These are phyloP conservation scores for Bullera alba DNA, from an alignment of 768 basidiomycete species.

Conservation along the genomic window DNA sequence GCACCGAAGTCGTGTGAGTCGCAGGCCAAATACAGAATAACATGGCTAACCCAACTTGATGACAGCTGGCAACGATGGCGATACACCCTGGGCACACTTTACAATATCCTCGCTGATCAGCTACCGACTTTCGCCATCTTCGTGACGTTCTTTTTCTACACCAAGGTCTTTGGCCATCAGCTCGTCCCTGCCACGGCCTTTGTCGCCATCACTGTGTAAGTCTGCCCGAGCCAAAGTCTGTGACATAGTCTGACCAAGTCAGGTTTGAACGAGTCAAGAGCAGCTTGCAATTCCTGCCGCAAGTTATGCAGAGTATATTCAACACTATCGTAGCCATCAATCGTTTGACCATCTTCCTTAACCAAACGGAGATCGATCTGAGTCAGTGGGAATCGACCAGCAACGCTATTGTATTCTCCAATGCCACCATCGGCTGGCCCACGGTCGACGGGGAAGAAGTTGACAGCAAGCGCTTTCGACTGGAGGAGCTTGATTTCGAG, in stretches of 20 bases:
- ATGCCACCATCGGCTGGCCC: constrained; percentile 36
- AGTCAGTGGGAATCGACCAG: background rate
- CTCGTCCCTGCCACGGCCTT: constrained; percentile 40
- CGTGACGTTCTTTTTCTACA: constrained; percentile 35
- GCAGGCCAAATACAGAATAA: background rate
- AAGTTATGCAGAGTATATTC: constrained; percentile 15
- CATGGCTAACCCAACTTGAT: background rate
- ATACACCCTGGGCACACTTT: constrained; percentile 37
- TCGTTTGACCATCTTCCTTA: constrained; percentile 28
- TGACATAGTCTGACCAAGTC: background rate
- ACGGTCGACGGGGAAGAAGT: constrained; percentile 1
- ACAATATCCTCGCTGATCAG: constrained; percentile 37
- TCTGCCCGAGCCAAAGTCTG: background rate
- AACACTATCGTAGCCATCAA: constrained; percentile 27
- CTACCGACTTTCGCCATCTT: constrained; percentile 25
- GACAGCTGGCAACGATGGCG: constrained; percentile 35
- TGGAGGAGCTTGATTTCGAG: constrained; percentile 22
- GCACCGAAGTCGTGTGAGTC: constrained; percentile 31
- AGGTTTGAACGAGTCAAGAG: constrained; percentile 32
- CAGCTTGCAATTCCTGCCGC: constrained; percentile 16
- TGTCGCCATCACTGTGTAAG: constrained; percentile 34
- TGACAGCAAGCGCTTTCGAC: constrained; percentile 15
- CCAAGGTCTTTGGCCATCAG: constrained; percentile 27
- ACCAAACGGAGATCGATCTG: constrained; percentile 25
- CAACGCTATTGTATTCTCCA: constrained; percentile 4